Evolutionary conservation across 2,329 filamentous ascomycete genomes (phyloP), one percentile per base, ranked within the genome.

Genomic region (Xylariaceae sp.): DNA sequence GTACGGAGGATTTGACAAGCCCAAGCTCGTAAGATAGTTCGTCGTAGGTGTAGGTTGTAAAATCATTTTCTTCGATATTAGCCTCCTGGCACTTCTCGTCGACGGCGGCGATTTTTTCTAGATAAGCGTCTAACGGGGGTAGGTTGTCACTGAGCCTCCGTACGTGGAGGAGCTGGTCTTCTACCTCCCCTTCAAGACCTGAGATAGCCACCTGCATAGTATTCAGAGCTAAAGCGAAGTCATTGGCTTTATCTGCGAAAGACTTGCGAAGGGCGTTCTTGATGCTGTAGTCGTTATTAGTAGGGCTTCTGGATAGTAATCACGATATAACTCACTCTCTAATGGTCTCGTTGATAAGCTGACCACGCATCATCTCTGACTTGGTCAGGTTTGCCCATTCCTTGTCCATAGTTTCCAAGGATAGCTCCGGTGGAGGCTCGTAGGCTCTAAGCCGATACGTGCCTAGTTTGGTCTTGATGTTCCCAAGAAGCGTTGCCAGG

Each of bases 11-110:
- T 70, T 92, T 92, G 52, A 97, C 94, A 24, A 99, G 81, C 13
- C 91, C 87, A 53, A 97, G 81, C 74, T 99, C 94, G 75, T 99
- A 99, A 55, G 86, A 86, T 35, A 99, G 81, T 74, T 99, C 94
- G 69, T 99, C 94, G 71, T 97, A 94, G 8, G 93, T 96, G 75
- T 97, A 97, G 7, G 93, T 97, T n/a, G 94, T 99, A 72, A 94
- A 97, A 76, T 99, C 94, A 73, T 99, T 99, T 68, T 99, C 94
- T 73, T 99, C 94, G 60, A 99, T 97, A 71, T 99, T 97, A 58
- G 94, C 94, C 76, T 97, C 93, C 55, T 87, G 83, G 70, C 94
- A 99, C 74, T 96, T 91, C 59, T 85, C 84, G 67, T 97, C 92
- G 41, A 97, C 82, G 9, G 84, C 85, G 11, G 86, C 89, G 68